Base-by-base conservation (phyloP, 2,329 filamentous ascomycete species). In the Rachicladosporium sp. region DNA sequence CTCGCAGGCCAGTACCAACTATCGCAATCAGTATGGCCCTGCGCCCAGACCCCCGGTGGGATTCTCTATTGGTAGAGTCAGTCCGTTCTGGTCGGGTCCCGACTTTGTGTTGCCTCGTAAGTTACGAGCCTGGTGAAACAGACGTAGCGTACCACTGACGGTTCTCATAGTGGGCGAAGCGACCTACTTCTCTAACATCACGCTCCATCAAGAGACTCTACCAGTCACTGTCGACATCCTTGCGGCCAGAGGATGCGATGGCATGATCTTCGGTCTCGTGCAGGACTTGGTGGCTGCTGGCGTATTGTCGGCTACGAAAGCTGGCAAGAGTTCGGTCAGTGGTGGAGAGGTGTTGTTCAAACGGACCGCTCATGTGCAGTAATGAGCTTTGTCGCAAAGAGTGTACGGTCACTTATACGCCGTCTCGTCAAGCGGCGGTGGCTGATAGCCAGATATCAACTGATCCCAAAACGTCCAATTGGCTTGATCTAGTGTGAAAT, bases 201-300 rank as follows among this genome's bases (percentile, higher is more conserved):
- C 69, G 0, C 45, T 59, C 0, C 63, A 70, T 40, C 58, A 59
- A 1, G 70, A 74, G 51, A 62, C 64, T 34, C 52, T 78, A 29
- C 76, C 76, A 0, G 74, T 80, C 0, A 68, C 71, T 1, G 66
- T 78, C 0, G 65, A 74, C 44, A 59, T 79, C 12, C 58, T 79
- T 57, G 74, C 66, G 0, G 70, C 73, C 1, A 70, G 68, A 46
- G 74, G 75, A 0, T 80, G 76, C 45, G 76, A 80, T 55, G 70
- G 71, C 0, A 63, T 78, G 60, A 49, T 79, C 19, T 71, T 70
- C 32, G 65, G 63, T 33, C 53, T 79, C 36, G 69, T 74, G 2
- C 58, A 66, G 36, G 69, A 73, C 32, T 44, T 79, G 41, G 62
- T 69, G 1, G 56, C 56, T 19, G 66, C 61, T 10, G 73, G 72